A percentile compares a stretch with the other conserved stretches of the same genome.
These are phyloP conservation scores for Paraurostyla sp. DNA, from an alignment of 73 alveolate species.

Conservation along the genomic window DNA sequence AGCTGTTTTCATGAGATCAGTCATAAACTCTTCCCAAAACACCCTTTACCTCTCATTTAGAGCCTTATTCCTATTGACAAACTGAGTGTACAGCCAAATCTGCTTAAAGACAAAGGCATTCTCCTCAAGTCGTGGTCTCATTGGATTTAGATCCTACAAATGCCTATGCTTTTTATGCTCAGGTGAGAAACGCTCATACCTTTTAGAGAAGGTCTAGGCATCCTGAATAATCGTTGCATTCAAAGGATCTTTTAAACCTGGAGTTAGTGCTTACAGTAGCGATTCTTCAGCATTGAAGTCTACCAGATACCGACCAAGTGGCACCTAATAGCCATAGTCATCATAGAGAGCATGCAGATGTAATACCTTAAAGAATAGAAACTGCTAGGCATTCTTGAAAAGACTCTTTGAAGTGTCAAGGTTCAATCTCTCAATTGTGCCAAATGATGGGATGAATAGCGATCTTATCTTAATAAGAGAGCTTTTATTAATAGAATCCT, in stretches of 20 bases:
- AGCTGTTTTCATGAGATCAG: constrained; percentile 35
- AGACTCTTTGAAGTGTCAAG: background rate
- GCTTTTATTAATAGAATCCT: constrained; percentile 15
- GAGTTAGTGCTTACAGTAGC: background rate
- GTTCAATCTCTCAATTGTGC: constrained; percentile 32
- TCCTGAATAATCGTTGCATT: background rate
- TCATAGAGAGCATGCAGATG: constrained; percentile 1
- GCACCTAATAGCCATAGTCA: constrained; percentile 52
- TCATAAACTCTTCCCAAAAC: constrained; percentile 57
- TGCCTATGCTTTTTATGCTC: constrained; percentile 48
- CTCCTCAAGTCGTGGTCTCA: constrained; percentile 47
- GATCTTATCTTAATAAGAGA: constrained; percentile 17
- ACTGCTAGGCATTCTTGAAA: constrained; percentile 43
- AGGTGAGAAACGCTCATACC: constrained; percentile 46
- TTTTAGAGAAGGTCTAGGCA: background rate
- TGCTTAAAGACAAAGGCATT: constrained; percentile 26
- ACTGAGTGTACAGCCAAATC: constrained; percentile 31
- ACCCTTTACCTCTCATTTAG: constrained; percentile 33
- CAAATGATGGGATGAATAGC: constrained; percentile 48
- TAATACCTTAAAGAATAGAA: constrained; percentile 13
- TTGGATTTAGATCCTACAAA: background rate
- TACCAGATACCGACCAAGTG: constrained; percentile 16
- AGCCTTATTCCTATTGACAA: constrained; percentile 3
- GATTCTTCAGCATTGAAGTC: constrained; percentile 7
- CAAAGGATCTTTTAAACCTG: background rate